A percentile compares a stretch with the other conserved stretches of the same genome.
phyloP scores from a whole-genome alignment of 1,139 yeast genomes.

The Yamadazyma buinensis region DNA sequence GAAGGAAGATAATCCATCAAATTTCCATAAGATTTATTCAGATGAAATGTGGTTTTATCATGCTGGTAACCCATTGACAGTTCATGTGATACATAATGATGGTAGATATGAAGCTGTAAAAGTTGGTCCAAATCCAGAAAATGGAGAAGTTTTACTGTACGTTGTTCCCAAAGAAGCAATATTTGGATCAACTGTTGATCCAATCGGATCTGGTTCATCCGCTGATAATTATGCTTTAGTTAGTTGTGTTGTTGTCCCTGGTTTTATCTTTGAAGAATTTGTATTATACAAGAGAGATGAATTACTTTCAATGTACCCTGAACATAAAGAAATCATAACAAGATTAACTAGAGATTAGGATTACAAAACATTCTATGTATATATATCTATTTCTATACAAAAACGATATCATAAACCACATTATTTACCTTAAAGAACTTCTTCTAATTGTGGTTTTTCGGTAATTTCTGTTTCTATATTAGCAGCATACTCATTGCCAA shows the following conservation, averaged over 20 bases:
- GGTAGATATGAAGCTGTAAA: slow-evolving; percentile 13
- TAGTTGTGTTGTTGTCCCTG: slow-evolving; percentile 19
- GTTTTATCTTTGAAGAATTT: slow-evolving; percentile 18
- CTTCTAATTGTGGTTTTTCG: slow-evolving; percentile 3
- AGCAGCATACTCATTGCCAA: slow-evolving; percentile 9
- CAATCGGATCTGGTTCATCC: no score
- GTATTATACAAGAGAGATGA: slow-evolving; percentile 14
- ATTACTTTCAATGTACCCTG: slow-evolving; percentile 14
- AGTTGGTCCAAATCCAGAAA: slow-evolving; percentile 13
- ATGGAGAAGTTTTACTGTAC: slow-evolving; percentile 16
- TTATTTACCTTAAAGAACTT: background rate
- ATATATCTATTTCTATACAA: no score
- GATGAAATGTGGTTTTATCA: slow-evolving; percentile 21
- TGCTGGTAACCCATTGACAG: slow-evolving; percentile 17
- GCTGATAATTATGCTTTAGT: slow-evolving; percentile 17
- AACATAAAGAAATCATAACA: slow-evolving; percentile 15
- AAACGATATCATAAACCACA: no score
- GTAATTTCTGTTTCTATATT: background rate
- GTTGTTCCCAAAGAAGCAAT: slow-evolving; percentile 17
- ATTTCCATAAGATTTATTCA: slow-evolving; percentile 17
- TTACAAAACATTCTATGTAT: no score
- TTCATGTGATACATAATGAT: slow-evolving; percentile 15
- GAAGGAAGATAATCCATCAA: slow-evolving; percentile 16
- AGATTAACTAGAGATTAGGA: slow-evolving; percentile 12
- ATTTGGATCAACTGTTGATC: slow-evolving; percentile 18